phyloP scores from a whole-genome alignment of 139 green algal genomes.

The Protoeuglena noctilucae region DNA sequence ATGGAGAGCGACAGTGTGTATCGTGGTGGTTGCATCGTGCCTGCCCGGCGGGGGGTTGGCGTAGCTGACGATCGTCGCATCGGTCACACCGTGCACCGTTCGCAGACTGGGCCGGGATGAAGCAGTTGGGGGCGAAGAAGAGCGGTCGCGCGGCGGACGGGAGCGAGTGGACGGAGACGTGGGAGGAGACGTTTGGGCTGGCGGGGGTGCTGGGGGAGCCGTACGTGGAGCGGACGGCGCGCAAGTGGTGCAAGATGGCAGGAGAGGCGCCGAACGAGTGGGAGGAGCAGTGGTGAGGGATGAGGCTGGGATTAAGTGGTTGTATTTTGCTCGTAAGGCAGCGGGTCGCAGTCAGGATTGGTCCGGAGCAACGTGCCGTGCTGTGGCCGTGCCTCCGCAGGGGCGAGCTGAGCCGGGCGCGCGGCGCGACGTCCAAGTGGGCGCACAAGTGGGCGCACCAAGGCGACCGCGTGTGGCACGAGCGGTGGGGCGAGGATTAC shows the following conservation, averaged over 20 bases:
- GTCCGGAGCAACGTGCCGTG: constrained; percentile 25
- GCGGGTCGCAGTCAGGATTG: too few relatives aligned
- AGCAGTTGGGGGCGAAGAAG: constrained; percentile 67
- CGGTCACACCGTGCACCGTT: too few relatives aligned
- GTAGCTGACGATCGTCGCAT: too few relatives aligned
- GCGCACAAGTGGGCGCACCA: not conserved
- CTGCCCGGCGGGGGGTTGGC: too few relatives aligned
- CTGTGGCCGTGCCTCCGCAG: constrained; percentile 9
- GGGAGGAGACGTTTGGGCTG: constrained; percentile 34
- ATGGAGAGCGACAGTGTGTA: too few relatives aligned
- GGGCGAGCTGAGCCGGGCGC: not conserved
- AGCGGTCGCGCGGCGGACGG: constrained; percentile 23
- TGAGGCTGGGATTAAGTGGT: too few relatives aligned
- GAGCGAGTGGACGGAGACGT: constrained; percentile 81
- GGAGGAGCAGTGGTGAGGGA: constrained; percentile 82
- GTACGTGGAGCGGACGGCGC: not conserved
- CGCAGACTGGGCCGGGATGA: constrained; percentile 58
- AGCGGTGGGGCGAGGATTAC: constrained; percentile 54
- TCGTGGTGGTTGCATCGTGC: too few relatives aligned
- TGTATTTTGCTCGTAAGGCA: too few relatives aligned
- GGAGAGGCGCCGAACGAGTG: constrained; percentile 42
- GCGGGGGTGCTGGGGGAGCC: too few relatives aligned
- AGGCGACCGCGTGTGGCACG: constrained; percentile 52
- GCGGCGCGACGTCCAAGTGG: not conserved
- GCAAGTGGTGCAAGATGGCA: constrained; percentile 31